Evolutionary conservation across 192 early-diverging fungal genomes (phyloP).

Genomic region (Borealophlyctis nickersoniae): DNA sequence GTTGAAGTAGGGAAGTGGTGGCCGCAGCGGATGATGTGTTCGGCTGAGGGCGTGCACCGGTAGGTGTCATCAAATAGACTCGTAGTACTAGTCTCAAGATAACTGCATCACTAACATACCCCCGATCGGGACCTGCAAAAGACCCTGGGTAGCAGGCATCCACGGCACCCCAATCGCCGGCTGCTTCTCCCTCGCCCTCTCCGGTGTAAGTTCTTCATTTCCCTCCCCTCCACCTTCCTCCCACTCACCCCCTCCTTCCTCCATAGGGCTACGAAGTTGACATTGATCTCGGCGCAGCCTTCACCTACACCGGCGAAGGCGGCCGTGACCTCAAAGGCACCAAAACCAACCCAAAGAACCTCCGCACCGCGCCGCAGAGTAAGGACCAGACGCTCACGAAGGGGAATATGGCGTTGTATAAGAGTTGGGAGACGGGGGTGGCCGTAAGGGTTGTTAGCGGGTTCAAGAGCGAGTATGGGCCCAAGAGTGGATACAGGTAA

Average conservation of each 20-base stretch:
- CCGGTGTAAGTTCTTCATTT: too few relatives aligned
- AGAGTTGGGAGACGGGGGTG: constrained; percentile 44
- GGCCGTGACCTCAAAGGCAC: constrained; percentile 52
- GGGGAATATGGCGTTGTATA: constrained; percentile 56
- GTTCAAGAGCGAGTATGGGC: constrained; percentile 17
- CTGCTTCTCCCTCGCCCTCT: constrained; percentile 60
- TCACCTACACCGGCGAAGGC: constrained; percentile 68
- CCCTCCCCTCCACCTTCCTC: too few relatives aligned
- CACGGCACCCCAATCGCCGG: constrained; percentile 52
- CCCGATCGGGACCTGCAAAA: constrained; percentile 17
- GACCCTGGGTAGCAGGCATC: constrained; percentile 65
- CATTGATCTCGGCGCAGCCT: constrained; percentile 60
- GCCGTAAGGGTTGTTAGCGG: constrained; percentile 20
- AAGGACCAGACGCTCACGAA: constrained; percentile 57
- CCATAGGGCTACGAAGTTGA: constrained; percentile 71
- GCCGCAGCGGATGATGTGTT: background rate
- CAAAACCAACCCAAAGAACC: constrained; percentile 43
- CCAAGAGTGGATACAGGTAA: constrained; percentile 11
- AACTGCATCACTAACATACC: too few relatives aligned
- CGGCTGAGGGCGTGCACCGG: constrained; percentile 7
- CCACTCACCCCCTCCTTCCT: too few relatives aligned
- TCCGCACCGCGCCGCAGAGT: constrained; percentile 49
- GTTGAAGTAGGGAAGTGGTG: background rate
- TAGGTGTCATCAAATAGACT: too few relatives aligned
- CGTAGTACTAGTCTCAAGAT: too few relatives aligned